A percentile compares a stretch with the other conserved stretches of the same genome.
phyloP scores from a whole-genome alignment of 2,329 filamentous ascomycete species.

The Aspergillus calidoustus region DNA sequence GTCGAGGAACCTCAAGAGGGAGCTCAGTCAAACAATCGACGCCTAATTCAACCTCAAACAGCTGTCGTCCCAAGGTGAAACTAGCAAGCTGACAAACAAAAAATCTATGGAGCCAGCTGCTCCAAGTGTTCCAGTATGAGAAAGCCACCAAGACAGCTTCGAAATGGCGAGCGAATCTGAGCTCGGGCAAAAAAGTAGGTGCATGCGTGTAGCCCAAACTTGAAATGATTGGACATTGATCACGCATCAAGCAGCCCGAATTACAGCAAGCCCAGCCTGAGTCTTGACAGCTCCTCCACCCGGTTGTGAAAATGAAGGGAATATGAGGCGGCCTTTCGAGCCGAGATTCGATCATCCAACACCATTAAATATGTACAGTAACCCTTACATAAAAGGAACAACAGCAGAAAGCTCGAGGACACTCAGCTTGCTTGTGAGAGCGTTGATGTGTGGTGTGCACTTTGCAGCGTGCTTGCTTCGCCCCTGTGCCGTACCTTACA shows the following conservation, averaged over 20 bases:
- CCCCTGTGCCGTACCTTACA: constrained; percentile 23
- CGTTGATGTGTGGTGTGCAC: not conserved
- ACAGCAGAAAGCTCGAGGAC: not conserved
- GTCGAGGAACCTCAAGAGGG: not conserved
- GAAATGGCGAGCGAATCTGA: not conserved
- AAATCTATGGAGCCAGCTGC: not conserved
- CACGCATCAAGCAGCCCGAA: constrained; percentile 3
- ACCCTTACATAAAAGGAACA: constrained; percentile 3
- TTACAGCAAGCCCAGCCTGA: not conserved
- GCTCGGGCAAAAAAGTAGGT: not conserved
- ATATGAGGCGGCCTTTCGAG: constrained; percentile 3
- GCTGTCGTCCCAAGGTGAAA: not conserved
- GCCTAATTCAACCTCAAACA: not conserved
- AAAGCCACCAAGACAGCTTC: not conserved
- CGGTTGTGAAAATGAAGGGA: not conserved
- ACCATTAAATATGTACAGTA: not conserved
- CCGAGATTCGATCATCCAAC: not conserved
- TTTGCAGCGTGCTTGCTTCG: not conserved
- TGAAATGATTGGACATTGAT: constrained; percentile 3
- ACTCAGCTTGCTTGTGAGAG: not conserved
- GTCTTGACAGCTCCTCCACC: not conserved
- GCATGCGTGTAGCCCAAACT: not conserved
- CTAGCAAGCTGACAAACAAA: not conserved
- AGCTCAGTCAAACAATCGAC: not conserved
- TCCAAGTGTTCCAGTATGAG: not conserved